phyloP scores from a whole-genome alignment of 2,329 filamentous ascomycete genomes.

The Macrophomina phaseolina region DNA sequence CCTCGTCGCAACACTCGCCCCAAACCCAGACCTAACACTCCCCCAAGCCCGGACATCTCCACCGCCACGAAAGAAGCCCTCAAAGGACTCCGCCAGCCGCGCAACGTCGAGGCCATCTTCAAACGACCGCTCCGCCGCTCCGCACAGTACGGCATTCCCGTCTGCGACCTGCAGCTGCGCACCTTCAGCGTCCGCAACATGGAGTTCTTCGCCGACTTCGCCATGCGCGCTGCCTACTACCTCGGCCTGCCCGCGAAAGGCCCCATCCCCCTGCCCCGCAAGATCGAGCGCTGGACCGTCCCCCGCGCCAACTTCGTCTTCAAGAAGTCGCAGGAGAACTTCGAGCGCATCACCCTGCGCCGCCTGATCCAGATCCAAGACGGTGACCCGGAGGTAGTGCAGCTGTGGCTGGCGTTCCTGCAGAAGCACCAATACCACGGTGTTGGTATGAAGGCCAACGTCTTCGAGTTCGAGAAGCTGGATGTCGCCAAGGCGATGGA shows the following conservation, averaged over 20 bases:
- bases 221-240: slow-evolving; percentile 92
- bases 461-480: slow-evolving; percentile 83
- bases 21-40: not conserved
- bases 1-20: not conserved
- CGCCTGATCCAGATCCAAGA: slow-evolving; percentile 92
- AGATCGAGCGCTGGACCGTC: slow-evolving; percentile 93
- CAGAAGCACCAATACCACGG: slow-evolving; percentile 92
- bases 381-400: slow-evolving; percentile 84
- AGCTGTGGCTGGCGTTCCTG: slow-evolving; percentile 90
- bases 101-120: slow-evolving; percentile 84
- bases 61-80: slow-evolving; percentile 3
- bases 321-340: slow-evolving; percentile 98
- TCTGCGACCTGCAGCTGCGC: slow-evolving; percentile 89
- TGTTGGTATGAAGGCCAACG: slow-evolving; percentile 98
- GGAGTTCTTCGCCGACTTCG: slow-evolving; percentile 94
- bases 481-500: slow-evolving; percentile 39
- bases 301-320: slow-evolving; percentile 87
- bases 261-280: slow-evolving; percentile 82
- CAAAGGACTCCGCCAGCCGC: slow-evolving; percentile 57
- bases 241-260: slow-evolving; percentile 84
- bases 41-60: slow-evolving; percentile 3
- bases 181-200: slow-evolving; percentile 90
- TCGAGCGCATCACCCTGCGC: slow-evolving; percentile 86
- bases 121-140: slow-evolving; percentile 80
- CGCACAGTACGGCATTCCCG: slow-evolving; percentile 76